Evolutionary conservation across 257 asterid species (phyloP).

Genomic region (Nicotiana tabacum): DNA sequence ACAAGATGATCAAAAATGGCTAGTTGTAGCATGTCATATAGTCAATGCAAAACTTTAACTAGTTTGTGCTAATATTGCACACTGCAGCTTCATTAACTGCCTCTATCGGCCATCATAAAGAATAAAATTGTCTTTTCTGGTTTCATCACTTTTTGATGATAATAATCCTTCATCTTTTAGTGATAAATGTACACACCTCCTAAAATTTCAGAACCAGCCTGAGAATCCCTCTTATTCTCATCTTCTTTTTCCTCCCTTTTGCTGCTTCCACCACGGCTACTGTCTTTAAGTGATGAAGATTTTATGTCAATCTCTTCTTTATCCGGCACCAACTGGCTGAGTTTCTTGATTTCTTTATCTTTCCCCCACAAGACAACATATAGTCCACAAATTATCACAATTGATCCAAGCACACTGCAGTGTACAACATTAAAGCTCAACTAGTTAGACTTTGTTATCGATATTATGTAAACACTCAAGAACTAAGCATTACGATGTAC

Average conservation of each 20-base stretch:
- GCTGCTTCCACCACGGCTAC: constrained; percentile 1
- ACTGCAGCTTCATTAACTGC: not conserved
- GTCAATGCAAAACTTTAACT: not conserved
- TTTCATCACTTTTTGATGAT: not conserved
- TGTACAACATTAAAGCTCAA: not conserved
- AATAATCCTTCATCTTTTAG: not conserved
- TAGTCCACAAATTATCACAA: constrained; percentile 41
- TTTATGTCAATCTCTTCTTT: not conserved
- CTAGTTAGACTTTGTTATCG: not conserved
- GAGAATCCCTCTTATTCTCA: not conserved
- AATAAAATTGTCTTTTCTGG: not conserved
- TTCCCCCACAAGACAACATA: constrained; percentile 71
- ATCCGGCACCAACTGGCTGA: constrained; percentile 26
- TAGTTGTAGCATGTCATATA: not conserved
- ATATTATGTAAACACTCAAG: not conserved
- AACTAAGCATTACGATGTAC: not conserved
- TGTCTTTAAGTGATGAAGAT: not conserved
- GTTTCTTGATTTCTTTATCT: constrained; percentile 42
- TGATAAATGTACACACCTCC: constrained; percentile 10
- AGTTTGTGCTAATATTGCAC: not conserved
- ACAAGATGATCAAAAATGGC: not conserved
- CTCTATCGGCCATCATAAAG: not conserved
- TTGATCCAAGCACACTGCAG: constrained; percentile 56
- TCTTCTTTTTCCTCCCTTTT: constrained; percentile 4
- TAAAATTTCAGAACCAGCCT: constrained; percentile 6